phyloP scores from a whole-genome alignment of 148 eudicot genomes.

The Heliosperma pusillum region DNA sequence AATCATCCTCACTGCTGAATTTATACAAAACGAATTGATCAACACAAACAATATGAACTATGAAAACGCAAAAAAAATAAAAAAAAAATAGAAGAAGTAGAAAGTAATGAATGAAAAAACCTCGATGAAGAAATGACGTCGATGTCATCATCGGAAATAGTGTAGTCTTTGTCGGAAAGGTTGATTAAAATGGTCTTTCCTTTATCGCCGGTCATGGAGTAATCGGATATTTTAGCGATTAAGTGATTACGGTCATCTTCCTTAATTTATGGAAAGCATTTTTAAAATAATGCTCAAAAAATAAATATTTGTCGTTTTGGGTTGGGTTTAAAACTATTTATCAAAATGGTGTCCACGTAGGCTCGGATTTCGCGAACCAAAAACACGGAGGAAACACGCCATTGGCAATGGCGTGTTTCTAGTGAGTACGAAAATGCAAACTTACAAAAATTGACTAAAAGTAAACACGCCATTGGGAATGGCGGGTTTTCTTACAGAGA shows the following conservation, averaged over 20 bases:
- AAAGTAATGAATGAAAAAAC: constrained; percentile 4
- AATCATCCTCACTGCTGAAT: constrained; percentile 21
- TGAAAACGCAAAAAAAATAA: neutral
- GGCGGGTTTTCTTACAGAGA: too few species aligned
- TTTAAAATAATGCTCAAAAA: too few species aligned
- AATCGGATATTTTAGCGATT: neutral
- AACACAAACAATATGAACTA: neutral
- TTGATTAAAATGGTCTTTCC: constrained; percentile 22
- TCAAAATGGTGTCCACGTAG: too few species aligned
- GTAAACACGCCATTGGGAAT: too few species aligned
- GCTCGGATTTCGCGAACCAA: too few species aligned
- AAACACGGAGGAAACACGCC: too few species aligned
- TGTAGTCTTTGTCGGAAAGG: constrained; percentile 15
- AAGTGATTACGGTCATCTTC: neutral
- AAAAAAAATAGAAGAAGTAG: too few species aligned
- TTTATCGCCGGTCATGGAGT: constrained; percentile 20
- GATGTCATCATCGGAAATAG: constrained; percentile 15
- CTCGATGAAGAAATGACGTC: constrained; percentile 11
- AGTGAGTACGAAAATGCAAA: too few species aligned
- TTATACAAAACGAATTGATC: neutral
- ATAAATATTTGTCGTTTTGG: too few species aligned
- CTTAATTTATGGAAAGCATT: neutral
- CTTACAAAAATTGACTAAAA: too few species aligned
- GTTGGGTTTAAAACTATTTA: too few species aligned
- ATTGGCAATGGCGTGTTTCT: too few species aligned